These are phyloP conservation scores for Leccinum subfulvum DNA, from an alignment of 1,284 basidiomycete genomes.

Conservation along the genomic window DNA sequence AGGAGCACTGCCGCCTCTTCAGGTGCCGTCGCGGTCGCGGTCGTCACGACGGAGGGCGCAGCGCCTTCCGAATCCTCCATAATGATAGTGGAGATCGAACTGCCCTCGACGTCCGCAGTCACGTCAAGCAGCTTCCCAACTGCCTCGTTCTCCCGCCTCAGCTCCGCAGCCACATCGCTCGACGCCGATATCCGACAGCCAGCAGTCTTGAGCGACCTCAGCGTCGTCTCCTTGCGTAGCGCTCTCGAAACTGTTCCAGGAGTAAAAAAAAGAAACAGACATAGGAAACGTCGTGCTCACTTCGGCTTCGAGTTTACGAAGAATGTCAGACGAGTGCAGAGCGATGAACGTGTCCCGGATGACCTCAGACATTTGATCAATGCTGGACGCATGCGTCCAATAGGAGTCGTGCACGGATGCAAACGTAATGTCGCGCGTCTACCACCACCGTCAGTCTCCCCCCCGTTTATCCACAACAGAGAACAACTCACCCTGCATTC, in stretches of 20 bases:
- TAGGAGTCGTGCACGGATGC: slow-evolving; percentile 99
- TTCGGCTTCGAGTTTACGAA: slow-evolving; percentile 61
- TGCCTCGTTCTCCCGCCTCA: slow-evolving; percentile 34
- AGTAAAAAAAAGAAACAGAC: not conserved
- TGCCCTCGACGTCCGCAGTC: slow-evolving; percentile 23
- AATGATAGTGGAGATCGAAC: slow-evolving; percentile 24
- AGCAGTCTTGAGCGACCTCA: slow-evolving; percentile 41
- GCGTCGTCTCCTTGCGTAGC: slow-evolving; percentile 54
- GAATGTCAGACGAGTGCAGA: slow-evolving; percentile 85
- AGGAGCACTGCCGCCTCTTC: slow-evolving; percentile 21
- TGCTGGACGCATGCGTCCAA: slow-evolving; percentile 92
- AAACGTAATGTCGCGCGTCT: slow-evolving; percentile 78
- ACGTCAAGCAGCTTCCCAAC: slow-evolving; percentile 26
- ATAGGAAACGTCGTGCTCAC: slow-evolving; percentile 35
- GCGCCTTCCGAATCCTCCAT: slow-evolving; percentile 13
- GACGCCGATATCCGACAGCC: slow-evolving; percentile 45
- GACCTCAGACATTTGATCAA: slow-evolving; percentile 87
- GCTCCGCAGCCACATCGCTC: slow-evolving; percentile 38
- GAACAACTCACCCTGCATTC: slow-evolving; percentile 68
- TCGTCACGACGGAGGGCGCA: not conserved
- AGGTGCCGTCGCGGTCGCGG: not conserved
- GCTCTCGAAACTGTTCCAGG: slow-evolving; percentile 64
- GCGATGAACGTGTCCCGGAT: slow-evolving; percentile 95
- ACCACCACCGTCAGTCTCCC: slow-evolving; percentile 9
- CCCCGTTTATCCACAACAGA: not conserved